Evolutionary conservation across 2,329 filamentous ascomycete genomes (phyloP), one percentile per base, ranked within the genome.

Genomic region (Sporothrix euskadiensis): DNA sequence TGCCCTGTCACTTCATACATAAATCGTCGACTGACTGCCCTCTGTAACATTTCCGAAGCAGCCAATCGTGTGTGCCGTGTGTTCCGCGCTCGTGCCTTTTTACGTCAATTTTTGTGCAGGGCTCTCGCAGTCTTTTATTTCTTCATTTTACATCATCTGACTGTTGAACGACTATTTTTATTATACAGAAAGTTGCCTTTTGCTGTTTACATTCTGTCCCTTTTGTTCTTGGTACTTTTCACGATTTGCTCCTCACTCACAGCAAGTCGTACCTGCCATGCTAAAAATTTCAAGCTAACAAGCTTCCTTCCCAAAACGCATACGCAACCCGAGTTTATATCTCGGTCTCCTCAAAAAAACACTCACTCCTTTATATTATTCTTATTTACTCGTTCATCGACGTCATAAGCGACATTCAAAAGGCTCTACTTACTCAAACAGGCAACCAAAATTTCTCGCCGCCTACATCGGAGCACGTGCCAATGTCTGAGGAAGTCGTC

Each of bases 251-350:
- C 8, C 30, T 12, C 32, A 61, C 57, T 8, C 14, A 59, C 19
- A 5, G 3, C 39, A 0, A 4, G 19, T 47, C 32, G 30, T 22
- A 16, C 57, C 35, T 47, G 61, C 61, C 61, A 19, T n/a, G 47
- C 61, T 65, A 47, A 68, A 68, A 68, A 49, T 66, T 68, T 22
- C 22, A 47, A 26, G 63, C 63, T 68, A 68, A 49, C 22, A 68
- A 68, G 63, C 63, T n/a, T 49, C 41, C 63, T 49, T 68, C 63
- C 63, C 14, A 49, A 66, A 68, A 6, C 39, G 39, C 22, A 47
- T 14, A 68, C 39, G 41, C 63, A 26, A 32, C n/a, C 22, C 14
- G 10, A 2, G 5, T 68, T 30, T 49, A 49, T 65, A 65, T 26
- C n/a, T 41, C 61, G 10, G 39, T 26, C 5, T 22, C 35, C 19